Conservation (phyloP, 2,329 filamentous ascomycete genomes). For the Westerdykella aurantiaca region DNA sequence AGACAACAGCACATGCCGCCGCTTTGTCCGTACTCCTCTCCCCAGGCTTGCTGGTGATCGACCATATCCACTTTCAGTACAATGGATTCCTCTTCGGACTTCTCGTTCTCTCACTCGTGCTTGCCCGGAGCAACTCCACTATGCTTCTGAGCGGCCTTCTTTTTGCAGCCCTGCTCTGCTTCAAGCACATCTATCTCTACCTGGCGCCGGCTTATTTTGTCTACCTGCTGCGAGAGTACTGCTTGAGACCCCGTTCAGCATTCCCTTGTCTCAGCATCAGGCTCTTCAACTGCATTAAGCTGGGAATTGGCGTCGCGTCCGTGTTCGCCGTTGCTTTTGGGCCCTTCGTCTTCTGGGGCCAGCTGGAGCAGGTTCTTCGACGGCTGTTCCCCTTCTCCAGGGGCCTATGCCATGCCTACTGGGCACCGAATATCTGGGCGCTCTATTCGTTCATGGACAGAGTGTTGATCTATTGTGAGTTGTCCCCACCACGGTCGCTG, state of each 20-base stretch:
- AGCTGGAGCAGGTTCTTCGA: slow-evolving; percentile 76
- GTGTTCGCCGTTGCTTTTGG: slow-evolving; percentile 81
- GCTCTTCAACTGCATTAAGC: slow-evolving; percentile 74
- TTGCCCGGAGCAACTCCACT: slow-evolving; percentile 69
- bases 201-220: slow-evolving; percentile 94
- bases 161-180: slow-evolving; percentile 80
- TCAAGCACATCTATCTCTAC: slow-evolving; percentile 98
- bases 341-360: slow-evolving; percentile 74
- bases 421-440: slow-evolving; percentile 96
- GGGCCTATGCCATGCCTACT: slow-evolving; percentile 94
- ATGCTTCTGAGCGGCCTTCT: slow-evolving; percentile 72
- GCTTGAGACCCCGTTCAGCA: slow-evolving; percentile 69
- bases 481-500: background rate
- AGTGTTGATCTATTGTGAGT: slow-evolving; percentile 70
- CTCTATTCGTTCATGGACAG: slow-evolving; percentile 90
- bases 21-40: slow-evolving; percentile 87
- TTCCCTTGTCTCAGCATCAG: slow-evolving; percentile 62
- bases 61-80: slow-evolving; percentile 98
- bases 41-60: slow-evolving; percentile 90
- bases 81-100: slow-evolving; percentile 95
- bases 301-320: slow-evolving; percentile 64
- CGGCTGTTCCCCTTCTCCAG: slow-evolving; percentile 90
- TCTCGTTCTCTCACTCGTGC: slow-evolving; percentile 76
- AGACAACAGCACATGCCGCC: slow-evolving; percentile 73
- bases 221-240: slow-evolving; percentile 84